phyloP scores from a whole-genome alignment of 2,329 filamentous ascomycete species.

The Fusarium annulatum region DNA sequence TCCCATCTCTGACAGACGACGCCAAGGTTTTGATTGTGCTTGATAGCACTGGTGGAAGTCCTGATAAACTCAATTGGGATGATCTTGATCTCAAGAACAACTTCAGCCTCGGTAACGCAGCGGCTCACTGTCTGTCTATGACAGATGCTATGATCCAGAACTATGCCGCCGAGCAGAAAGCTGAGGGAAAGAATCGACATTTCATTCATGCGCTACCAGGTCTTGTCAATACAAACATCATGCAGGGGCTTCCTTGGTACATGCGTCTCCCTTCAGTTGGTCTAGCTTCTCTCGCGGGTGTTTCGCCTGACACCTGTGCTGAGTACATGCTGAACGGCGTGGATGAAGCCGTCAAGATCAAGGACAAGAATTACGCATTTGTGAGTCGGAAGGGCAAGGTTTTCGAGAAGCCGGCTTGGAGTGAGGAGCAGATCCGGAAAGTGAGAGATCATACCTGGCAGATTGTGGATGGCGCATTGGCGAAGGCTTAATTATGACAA shows the following conservation, averaged over 20 bases:
- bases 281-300: slow-evolving; percentile 34
- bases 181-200: slow-evolving; percentile 25
- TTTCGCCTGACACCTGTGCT: slow-evolving; percentile 45
- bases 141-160: slow-evolving; percentile 53
- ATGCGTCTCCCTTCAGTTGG: slow-evolving; percentile 29
- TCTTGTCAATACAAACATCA: slow-evolving; percentile 50
- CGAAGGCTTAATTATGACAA: not conserved
- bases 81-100: slow-evolving; percentile 54
- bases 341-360: slow-evolving; percentile 11
- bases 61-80: slow-evolving; percentile 50
- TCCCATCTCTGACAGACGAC: slow-evolving; percentile 50
- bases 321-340: slow-evolving; percentile 43
- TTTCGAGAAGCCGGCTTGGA: slow-evolving; percentile 45
- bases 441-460: slow-evolving; percentile 49
- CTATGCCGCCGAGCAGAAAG: slow-evolving; percentile 44
- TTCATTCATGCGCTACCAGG: slow-evolving; percentile 57
- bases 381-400: slow-evolving; percentile 46
- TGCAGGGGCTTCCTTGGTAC: slow-evolving; percentile 47
- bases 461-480: slow-evolving; percentile 41
- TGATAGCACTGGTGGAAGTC: slow-evolving; percentile 46
- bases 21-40: slow-evolving; percentile 55
- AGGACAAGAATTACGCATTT: slow-evolving; percentile 43
- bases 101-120: slow-evolving; percentile 50
- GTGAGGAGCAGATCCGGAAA: slow-evolving; percentile 43
- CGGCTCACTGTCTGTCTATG: slow-evolving; percentile 53